These are phyloP conservation scores for Exophiala viscosa DNA, from an alignment of 2,329 filamentous ascomycete genomes.

Conservation along the genomic window DNA sequence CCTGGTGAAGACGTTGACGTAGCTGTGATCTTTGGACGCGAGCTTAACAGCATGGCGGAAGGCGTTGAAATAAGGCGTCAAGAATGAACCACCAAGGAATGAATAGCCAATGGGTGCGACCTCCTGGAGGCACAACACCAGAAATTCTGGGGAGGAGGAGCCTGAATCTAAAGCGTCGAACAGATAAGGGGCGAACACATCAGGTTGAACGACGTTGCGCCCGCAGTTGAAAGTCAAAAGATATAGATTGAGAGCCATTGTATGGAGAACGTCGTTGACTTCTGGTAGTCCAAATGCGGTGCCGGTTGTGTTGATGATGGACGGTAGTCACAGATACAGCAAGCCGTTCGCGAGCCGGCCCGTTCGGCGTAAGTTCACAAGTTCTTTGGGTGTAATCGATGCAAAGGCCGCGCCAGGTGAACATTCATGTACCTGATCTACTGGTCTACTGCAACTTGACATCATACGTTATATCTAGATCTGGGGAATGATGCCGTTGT, in stretches of 20 bases:
- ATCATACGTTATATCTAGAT: too few species aligned
- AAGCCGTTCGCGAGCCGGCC: too few species aligned
- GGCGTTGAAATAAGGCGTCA: constrained; percentile 70
- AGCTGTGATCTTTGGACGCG: constrained; percentile 55
- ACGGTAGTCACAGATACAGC: too few species aligned
- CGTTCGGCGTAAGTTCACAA: too few species aligned
- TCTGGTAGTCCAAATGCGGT: too few species aligned
- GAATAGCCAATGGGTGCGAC: constrained; percentile 77
- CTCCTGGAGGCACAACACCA: constrained; percentile 76
- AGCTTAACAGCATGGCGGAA: constrained; percentile 69
- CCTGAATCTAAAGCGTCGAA: constrained; percentile 52
- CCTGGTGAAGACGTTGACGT: constrained; percentile 65
- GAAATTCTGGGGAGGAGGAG: constrained; percentile 59
- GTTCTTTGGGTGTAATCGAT: too few species aligned
- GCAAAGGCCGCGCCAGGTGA: too few species aligned
- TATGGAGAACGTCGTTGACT: not conserved
- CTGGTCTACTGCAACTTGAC: too few species aligned
- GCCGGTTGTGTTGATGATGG: too few species aligned
- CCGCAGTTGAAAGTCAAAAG: constrained; percentile 89
- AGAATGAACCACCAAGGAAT: constrained; percentile 78
- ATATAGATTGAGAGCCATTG: constrained; percentile 42
- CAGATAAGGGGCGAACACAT: constrained; percentile 68
- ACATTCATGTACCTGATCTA: too few species aligned
- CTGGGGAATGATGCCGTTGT: too few species aligned
- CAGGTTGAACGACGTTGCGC: constrained; percentile 64